Percentiles rank a stretch among this genome's conserved stretches.
Evolutionary conservation across 164 flowering plant species (phyloP).

Genomic region (Chimonanthus salicifolius): DNA sequence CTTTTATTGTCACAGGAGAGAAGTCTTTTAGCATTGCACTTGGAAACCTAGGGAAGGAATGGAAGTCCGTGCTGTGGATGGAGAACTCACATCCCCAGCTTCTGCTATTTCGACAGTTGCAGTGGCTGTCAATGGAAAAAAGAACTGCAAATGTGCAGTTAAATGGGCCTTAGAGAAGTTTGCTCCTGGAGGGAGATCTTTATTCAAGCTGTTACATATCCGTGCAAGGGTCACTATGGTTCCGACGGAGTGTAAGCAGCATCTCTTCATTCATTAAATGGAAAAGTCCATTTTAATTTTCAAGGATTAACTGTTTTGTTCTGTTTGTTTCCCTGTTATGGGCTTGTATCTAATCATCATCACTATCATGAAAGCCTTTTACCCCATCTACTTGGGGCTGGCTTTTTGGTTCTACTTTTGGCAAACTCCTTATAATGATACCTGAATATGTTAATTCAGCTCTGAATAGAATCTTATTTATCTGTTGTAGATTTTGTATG

Average conservation of each 20-base stretch:
- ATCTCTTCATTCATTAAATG: neutral
- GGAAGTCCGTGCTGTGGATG: slow-evolving; percentile 25
- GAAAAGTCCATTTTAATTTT: neutral
- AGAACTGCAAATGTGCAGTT: slow-evolving; percentile 49
- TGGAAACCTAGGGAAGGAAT: slow-evolving; percentile 20
- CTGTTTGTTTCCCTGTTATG: no score
- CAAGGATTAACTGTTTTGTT: no score
- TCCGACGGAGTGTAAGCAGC: slow-evolving; percentile 59
- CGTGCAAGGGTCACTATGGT: slow-evolving; percentile 38
- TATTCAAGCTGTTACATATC: slow-evolving; percentile 68
- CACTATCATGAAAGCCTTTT: no score
- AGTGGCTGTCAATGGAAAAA: slow-evolving; percentile 56
- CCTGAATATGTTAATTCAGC: no score
- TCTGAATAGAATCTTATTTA: no score
- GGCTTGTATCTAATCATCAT: no score
- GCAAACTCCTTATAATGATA: no score
- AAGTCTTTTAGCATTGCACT: neutral
- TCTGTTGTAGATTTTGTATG: neutral
- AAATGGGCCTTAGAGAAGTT: slow-evolving; percentile 83
- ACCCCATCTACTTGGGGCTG: no score
- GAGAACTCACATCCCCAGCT: slow-evolving; percentile 13
- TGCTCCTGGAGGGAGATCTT: slow-evolving; percentile 38
- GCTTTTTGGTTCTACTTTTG: no score
- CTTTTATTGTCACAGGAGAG: neutral
- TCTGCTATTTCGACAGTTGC: slow-evolving; percentile 32